Percentiles rank a stretch among this genome's conserved stretches.
phyloP scores from a whole-genome alignment of 192 early-diverging fungal genomes.

The Chytriomyces sp. region DNA sequence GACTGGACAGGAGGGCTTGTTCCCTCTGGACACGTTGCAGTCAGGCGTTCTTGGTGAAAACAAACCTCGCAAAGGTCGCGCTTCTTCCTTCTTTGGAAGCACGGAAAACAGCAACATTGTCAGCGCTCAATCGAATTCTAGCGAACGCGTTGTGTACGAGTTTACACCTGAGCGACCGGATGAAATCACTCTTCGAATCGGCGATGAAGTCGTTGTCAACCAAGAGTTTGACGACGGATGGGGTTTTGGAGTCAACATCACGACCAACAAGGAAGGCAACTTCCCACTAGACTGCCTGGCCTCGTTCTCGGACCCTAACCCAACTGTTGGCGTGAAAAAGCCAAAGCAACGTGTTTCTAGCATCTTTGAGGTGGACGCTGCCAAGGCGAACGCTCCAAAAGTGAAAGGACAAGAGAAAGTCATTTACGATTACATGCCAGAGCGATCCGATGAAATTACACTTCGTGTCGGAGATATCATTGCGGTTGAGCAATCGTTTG shows the following conservation, averaged over 20 bases:
- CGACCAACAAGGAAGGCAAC: conserved; percentile 10
- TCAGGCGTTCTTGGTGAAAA: neutral
- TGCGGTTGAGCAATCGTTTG: neutral
- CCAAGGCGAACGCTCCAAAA: neutral
- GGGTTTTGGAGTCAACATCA: conserved; percentile 13
- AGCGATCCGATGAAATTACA: conserved; percentile 15
- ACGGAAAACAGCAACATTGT: conserved; percentile 1
- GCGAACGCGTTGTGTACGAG: conserved; percentile 1
- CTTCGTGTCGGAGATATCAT: conserved; percentile 13
- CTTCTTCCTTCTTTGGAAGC: conserved; percentile 19
- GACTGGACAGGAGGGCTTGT: conserved; percentile 1
- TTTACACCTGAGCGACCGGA: conserved; percentile 16
- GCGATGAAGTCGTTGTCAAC: conserved; percentile 1
- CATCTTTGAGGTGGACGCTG: neutral
- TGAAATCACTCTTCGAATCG: conserved; percentile 8
- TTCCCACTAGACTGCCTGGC: conserved; percentile 24
- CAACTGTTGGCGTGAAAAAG: conserved; percentile 1
- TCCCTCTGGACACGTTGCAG: conserved; percentile 14
- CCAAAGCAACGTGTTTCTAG: neutral
- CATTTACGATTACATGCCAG: conserved; percentile 13
- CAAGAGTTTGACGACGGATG: conserved; percentile 24
- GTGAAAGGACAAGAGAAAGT: neutral
- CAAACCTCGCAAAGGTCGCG: conserved; percentile 8
- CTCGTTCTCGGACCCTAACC: neutral
- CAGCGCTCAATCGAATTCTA: neutral